Evolutionary conservation across 1,284 basidiomycete species (phyloP).

Genomic region (Leccinum angustisporum): DNA sequence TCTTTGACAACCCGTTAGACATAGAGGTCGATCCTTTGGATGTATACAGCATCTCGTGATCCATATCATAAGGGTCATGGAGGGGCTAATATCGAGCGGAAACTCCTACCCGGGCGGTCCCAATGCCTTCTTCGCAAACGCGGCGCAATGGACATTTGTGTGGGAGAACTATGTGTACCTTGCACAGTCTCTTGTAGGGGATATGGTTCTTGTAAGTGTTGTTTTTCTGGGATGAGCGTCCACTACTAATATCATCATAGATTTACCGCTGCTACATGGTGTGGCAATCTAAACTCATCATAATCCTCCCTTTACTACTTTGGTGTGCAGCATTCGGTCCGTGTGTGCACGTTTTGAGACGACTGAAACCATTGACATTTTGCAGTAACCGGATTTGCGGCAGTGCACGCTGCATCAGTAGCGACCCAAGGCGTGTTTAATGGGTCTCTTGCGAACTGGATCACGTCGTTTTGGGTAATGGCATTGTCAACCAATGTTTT

Average conservation of each 20-base stretch:
- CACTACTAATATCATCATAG: neutral
- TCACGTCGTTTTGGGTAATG: slow-evolving; percentile 1
- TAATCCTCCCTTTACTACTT: neutral
- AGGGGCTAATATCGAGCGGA: neutral
- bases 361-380: neutral
- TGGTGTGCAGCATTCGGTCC: neutral
- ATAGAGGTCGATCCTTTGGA: neutral
- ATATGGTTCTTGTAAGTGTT: neutral
- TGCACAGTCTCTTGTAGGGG: neutral
- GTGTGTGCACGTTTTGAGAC: neutral
- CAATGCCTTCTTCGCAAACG: neutral
- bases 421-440: neutral
- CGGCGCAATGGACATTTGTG: slow-evolving; percentile 3
- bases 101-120: neutral
- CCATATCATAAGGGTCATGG: neutral
- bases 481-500: neutral
- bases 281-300: neutral
- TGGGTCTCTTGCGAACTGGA: neutral
- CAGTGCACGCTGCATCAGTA: neutral
- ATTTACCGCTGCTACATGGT: neutral
- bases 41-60: slow-evolving; percentile 1
- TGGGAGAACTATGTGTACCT: neutral
- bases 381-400: neutral
- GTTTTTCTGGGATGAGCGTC: neutral
- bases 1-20: neutral